Evolutionary conservation across 192 early-diverging fungal genomes (phyloP).

Genomic region (Dissophora ornata): DNA sequence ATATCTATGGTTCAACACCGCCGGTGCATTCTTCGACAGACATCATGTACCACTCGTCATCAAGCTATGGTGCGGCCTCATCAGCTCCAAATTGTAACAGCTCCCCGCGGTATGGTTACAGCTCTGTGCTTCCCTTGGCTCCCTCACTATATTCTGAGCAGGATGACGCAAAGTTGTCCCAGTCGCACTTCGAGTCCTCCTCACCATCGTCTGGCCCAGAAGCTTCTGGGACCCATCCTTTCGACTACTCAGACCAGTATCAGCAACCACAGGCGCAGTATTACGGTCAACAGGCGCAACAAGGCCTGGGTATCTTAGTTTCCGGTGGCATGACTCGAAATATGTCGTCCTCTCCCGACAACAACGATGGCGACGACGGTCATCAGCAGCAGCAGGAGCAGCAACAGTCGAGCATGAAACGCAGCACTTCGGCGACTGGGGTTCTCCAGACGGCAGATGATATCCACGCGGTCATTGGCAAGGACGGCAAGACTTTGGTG

Average conservation of each 20-base stretch:
- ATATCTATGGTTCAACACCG: slow-evolving; percentile 23
- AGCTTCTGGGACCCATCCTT: background rate
- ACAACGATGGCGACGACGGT: background rate
- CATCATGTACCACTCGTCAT: slow-evolving; percentile 20
- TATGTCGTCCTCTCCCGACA: slow-evolving; percentile 7
- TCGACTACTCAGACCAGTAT: slow-evolving; percentile 31
- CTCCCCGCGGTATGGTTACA: slow-evolving; percentile 7
- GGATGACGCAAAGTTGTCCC: background rate
- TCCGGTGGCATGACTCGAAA: slow-evolving; percentile 28
- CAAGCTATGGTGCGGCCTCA: slow-evolving; percentile 7
- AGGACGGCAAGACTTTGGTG: slow-evolving; percentile 42
- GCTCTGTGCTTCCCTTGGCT: slow-evolving; percentile 14
- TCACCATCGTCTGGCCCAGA: slow-evolving; percentile 4
- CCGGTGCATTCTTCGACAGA: slow-evolving; percentile 10
- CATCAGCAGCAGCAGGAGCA: background rate
- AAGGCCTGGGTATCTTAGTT: slow-evolving; percentile 32
- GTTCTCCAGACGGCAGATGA: slow-evolving; percentile 24
- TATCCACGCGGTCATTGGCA: slow-evolving; percentile 37
- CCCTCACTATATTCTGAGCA: slow-evolving; percentile 30
- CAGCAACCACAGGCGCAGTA: slow-evolving; percentile 23
- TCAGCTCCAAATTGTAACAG: slow-evolving; percentile 10
- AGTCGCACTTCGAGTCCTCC: slow-evolving; percentile 9
- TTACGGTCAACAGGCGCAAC: slow-evolving; percentile 23
- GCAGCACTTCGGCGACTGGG: background rate
- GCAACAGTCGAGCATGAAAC: slow-evolving; percentile 6